These are phyloP conservation scores for Phlebiopsis flavidoalba DNA, from an alignment of 768 basidiomycete genomes.

Conservation along the genomic window DNA sequence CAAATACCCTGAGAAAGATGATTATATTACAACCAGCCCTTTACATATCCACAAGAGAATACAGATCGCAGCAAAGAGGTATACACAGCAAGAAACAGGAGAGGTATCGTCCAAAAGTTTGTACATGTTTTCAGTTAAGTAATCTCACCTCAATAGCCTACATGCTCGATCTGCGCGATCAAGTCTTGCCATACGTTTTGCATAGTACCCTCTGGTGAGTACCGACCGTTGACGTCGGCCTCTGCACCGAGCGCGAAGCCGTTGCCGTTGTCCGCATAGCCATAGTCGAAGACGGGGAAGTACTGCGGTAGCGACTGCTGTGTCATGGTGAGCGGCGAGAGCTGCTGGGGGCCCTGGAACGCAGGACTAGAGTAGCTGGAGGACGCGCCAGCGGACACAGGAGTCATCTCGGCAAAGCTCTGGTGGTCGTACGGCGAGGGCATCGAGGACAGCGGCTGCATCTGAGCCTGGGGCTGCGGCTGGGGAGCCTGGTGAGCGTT, in stretches of 20 bases:
- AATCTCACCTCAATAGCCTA: background rate
- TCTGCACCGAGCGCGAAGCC: slow-evolving; percentile 23
- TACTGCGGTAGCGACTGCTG: slow-evolving; percentile 51
- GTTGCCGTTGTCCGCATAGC: slow-evolving; percentile 24
- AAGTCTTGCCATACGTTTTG: slow-evolving; percentile 30
- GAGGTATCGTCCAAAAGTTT: background rate
- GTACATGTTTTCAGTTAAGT: background rate
- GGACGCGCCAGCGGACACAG: background rate
- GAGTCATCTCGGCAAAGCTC: slow-evolving; percentile 8
- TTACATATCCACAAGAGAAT: background rate
- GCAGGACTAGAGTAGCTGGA: slow-evolving; percentile 1
- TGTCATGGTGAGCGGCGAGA: slow-evolving; percentile 18
- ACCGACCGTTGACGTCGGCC: slow-evolving; percentile 25
- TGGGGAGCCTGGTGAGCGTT: slow-evolving; percentile 5
- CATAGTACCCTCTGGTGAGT: slow-evolving; percentile 29
- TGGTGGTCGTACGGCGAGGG: slow-evolving; percentile 6
- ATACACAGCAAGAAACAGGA: background rate
- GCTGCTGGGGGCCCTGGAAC: slow-evolving; percentile 9
- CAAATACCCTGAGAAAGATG: background rate
- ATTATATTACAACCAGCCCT: background rate
- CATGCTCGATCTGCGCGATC: slow-evolving; percentile 26
- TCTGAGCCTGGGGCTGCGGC: background rate
- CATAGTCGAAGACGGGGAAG: slow-evolving; percentile 75
- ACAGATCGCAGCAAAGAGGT: background rate
- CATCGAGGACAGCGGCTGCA: slow-evolving; percentile 1